phyloP scores from a whole-genome alignment of 441 rosid species.

The Erodium moschatum region DNA sequence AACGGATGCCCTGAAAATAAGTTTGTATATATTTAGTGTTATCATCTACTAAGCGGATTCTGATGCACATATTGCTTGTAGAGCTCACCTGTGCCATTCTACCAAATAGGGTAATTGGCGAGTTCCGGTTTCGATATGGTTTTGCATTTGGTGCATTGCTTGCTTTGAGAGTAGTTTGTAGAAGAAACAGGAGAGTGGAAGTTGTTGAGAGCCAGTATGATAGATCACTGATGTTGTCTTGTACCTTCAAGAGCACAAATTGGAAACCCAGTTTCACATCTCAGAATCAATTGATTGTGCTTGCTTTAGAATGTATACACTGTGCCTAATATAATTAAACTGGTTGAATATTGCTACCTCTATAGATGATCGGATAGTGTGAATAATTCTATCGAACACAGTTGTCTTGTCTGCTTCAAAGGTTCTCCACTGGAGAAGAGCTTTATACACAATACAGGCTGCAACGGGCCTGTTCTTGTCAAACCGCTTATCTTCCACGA shows the following conservation, averaged over 20 bases:
- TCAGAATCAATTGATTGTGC: too few species aligned
- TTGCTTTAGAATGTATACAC: too few species aligned
- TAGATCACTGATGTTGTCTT: constrained; percentile 41
- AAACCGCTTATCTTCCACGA: constrained; percentile 41
- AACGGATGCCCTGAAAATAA: constrained; percentile 34
- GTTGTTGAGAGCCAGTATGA: constrained; percentile 66
- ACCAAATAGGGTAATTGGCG: constrained; percentile 43
- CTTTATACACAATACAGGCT: constrained; percentile 50
- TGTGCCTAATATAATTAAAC: constrained; percentile 3
- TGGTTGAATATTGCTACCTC: constrained; percentile 34
- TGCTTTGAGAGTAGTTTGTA: constrained; percentile 55
- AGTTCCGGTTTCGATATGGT: constrained; percentile 35
- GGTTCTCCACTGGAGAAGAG: constrained; percentile 64
- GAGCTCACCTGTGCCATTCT: constrained; percentile 46
- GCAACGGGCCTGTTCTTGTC: constrained; percentile 43
- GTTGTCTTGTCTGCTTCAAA: constrained; percentile 63
- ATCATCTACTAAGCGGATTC: constrained; percentile 12
- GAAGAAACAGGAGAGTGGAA: constrained; percentile 52
- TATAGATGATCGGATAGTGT: constrained; percentile 40
- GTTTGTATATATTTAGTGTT: constrained; percentile 15
- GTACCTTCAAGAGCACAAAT: constrained; percentile 28
- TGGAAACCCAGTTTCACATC: constrained; percentile 8
- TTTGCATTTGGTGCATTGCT: constrained; percentile 32
- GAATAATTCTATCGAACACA: constrained; percentile 55
- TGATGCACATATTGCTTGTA: constrained; percentile 17